Evolutionary conservation across 2,329 filamentous ascomycete genomes (phyloP).

Genomic region (Cordyceps cicadae): DNA sequence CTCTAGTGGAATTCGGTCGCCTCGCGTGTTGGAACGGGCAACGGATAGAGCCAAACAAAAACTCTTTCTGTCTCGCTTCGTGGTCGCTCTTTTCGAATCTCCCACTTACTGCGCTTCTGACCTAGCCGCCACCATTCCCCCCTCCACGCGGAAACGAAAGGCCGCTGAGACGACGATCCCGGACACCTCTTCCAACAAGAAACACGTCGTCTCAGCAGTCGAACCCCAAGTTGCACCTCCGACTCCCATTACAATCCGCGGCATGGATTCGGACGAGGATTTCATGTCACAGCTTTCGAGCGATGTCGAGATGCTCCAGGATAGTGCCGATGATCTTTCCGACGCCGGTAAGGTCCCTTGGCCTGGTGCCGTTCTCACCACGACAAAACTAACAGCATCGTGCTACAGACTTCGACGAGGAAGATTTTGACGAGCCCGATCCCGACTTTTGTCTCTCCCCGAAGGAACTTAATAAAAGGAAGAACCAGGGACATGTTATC

Average conservation of each 20-base stretch:
- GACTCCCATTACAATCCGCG: conserved; percentile 47
- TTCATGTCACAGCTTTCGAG: conserved; percentile 77
- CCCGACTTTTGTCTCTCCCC: conserved; percentile 42
- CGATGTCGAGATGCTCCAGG: conserved; percentile 64
- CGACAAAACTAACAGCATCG: not conserved
- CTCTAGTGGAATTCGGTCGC: no score
- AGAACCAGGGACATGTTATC: conserved; percentile 71
- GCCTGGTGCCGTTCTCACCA: not conserved
- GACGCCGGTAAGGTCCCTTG: conserved; percentile 32
- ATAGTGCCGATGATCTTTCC: conserved; percentile 65
- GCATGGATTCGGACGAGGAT: conserved; percentile 94
- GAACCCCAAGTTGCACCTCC: conserved; percentile 40
- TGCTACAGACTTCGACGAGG: conserved; percentile 44
- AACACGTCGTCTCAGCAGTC: conserved; percentile 48
- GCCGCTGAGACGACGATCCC: conserved; percentile 56
- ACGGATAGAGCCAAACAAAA: no score
- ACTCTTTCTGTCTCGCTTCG: not conserved
- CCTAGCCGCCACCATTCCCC: conserved; percentile 47
- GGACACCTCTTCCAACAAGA: conserved; percentile 42
- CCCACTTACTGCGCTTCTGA: not conserved
- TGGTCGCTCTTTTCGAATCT: not conserved
- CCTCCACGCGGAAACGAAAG: conserved; percentile 52
- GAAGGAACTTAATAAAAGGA: conserved; percentile 61
- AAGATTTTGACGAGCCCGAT: conserved; percentile 51
- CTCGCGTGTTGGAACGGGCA: no score